Evolutionary conservation across 371 early-diverging fungal genomes (phyloP), one percentile per base, ranked within the genome.

Genomic region (Mortierella sp.): DNA sequence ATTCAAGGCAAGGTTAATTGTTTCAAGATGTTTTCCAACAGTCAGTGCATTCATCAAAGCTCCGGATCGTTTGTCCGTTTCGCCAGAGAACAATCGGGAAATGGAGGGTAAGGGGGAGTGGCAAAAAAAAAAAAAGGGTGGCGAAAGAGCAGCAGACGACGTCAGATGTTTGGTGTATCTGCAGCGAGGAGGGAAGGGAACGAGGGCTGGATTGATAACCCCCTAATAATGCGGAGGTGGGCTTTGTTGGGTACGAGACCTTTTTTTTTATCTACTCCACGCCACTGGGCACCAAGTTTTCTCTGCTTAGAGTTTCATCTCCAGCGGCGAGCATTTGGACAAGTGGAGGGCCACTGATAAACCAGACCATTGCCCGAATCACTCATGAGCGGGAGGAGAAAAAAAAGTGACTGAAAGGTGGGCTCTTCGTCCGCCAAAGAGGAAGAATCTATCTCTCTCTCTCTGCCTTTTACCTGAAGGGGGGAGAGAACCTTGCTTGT

Each of bases 1-100:
- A 46, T 63, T 63, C 46, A 29, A n/a, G 55, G 43, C 16, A 71
- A 71, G 71, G 79, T 70, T 74, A 70, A 70, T 74, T 79, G 75
- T 75, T 74, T 74, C 79, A 75, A 75, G 75, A 43, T 58, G 58
- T 10, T 49, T 72, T 72, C 27, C 54, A 49, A 49, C 49, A 54
- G 72, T 32, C 35, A 18, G 10, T 32, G 72, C 54, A 35, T 51
- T 72, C 54, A 27, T 54, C 38, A 12, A 14, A 72, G 46, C 49
- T 65, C 65, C 24, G 24, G 18, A 24, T 27, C 12, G 24, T 35
- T 35, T 65, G 65, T 65, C 18, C 7, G 41, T 35, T 60, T 29
- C 14, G 29, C 16, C 38, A 6, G 18, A 41, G 16, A 65, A 38
- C 24, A 65, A 43, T 48, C 24, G 54, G n/a, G 38, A 43, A 41